Conservation (phyloP, 192 early-diverging fungal species). For the Dissophora globulifera region DNA sequence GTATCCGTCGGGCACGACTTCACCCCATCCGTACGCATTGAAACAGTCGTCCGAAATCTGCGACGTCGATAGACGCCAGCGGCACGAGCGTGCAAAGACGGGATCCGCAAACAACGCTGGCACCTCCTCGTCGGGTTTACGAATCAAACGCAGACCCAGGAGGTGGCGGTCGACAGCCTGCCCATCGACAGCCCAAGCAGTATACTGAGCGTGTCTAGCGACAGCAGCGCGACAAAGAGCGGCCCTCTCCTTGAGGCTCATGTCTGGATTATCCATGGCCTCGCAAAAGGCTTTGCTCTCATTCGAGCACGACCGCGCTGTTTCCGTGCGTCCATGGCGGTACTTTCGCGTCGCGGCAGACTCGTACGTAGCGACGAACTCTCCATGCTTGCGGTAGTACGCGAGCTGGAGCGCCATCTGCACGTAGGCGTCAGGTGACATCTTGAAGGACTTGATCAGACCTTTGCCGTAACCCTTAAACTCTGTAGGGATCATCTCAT, state of each 20-base stretch:
- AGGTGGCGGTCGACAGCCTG: conserved; percentile 87
- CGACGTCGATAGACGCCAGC: conserved; percentile 82
- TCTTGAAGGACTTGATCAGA: conserved; percentile 54
- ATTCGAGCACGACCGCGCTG: conserved; percentile 77
- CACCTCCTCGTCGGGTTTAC: conserved; percentile 52
- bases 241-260: conserved; percentile 56
- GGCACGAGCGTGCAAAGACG: conserved; percentile 69
- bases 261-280: conserved; percentile 67
- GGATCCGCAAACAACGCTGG: conserved; percentile 70
- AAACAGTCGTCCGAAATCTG: conserved; percentile 54
- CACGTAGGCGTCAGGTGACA: conserved; percentile 83
- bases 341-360: conserved; percentile 85
- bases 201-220: conserved; percentile 75
- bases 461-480: conserved; percentile 80
- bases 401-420: conserved; percentile 91
- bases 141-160: conserved; percentile 73
- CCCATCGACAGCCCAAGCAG: conserved; percentile 74
- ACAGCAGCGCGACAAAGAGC: conserved; percentile 70
- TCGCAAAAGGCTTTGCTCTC: conserved; percentile 78
- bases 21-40: conserved; percentile 75
- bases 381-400: conserved; percentile 79
- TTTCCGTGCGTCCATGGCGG: conserved; percentile 89
- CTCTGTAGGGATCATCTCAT: conserved; percentile 68
- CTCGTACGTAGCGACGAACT: conserved; percentile 82
- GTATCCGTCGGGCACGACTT: conserved; percentile 83